Conservation (phyloP, 257 asterid genomes). For the Rubia yunnanensis region DNA sequence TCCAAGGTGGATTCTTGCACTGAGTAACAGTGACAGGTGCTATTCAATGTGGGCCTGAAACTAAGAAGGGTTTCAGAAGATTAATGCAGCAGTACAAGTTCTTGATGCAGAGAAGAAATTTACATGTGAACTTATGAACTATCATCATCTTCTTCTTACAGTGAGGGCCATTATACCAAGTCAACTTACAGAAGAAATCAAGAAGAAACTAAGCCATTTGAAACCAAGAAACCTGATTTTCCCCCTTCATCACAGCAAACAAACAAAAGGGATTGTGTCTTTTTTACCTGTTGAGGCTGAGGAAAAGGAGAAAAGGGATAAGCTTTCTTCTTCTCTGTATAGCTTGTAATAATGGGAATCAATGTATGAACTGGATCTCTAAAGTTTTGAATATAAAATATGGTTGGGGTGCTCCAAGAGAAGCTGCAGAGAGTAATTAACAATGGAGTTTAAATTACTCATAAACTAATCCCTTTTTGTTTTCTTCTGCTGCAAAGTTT, state of each 20-base stretch:
- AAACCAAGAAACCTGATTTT: constrained; percentile 16
- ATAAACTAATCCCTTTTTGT: constrained; percentile 40
- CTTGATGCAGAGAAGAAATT: constrained; percentile 23
- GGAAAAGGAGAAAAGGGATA: constrained; percentile 18
- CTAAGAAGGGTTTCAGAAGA: constrained; percentile 23
- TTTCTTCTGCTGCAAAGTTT: constrained; percentile 44
- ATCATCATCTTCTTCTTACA: constrained; percentile 39
- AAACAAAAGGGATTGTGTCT: constrained; percentile 18
- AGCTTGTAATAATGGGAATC: constrained; percentile 35
- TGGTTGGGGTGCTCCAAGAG: constrained; percentile 42
- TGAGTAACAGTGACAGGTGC: constrained; percentile 21
- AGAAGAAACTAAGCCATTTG: constrained; percentile 12
- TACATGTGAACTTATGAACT: constrained; percentile 40
- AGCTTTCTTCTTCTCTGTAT: constrained; percentile 13
- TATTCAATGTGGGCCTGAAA: constrained; percentile 23
- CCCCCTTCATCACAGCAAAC: constrained; percentile 16
- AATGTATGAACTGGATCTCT: constrained; percentile 56
- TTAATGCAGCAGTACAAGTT: constrained; percentile 61
- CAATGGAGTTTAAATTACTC: constrained; percentile 32
- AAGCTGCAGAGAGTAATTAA: constrained; percentile 47
- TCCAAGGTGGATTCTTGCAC: constrained; percentile 24
- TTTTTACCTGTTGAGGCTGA: constrained; percentile 29
- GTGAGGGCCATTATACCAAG: constrained; percentile 56
- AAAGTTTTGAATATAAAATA: constrained; percentile 50
- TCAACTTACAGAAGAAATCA: constrained; percentile 16